Conservation (phyloP, 805 yeast genomes). For the Metschnikowia continentalis region DNA sequence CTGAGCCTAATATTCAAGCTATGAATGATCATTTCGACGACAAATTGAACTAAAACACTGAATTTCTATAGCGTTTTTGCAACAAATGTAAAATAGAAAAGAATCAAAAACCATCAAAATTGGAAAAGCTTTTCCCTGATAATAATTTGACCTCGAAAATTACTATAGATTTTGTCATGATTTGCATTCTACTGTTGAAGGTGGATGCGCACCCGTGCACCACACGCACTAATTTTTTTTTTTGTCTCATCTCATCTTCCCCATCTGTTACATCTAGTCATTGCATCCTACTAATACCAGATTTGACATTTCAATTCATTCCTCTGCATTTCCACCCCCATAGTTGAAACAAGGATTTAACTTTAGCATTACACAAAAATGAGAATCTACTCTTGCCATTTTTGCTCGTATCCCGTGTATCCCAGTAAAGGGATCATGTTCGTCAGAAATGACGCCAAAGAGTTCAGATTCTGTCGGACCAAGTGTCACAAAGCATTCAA, state of each 20-base stretch:
- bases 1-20: too few species aligned
- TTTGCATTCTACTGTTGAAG: background rate
- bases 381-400: slow-evolving; percentile 91
- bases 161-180: background rate
- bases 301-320: slow-evolving; percentile 6
- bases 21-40: too few species aligned
- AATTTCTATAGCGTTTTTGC: too few species aligned
- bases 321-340: slow-evolving; percentile 1
- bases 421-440: slow-evolving; percentile 88
- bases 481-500: slow-evolving; percentile 97
- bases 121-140: too few species aligned
- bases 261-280: slow-evolving; percentile 1
- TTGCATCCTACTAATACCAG: slow-evolving; percentile 1
- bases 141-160: too few species aligned
- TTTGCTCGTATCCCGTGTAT: slow-evolving; percentile 95
- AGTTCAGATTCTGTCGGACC: slow-evolving; percentile 94
- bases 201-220: slow-evolving; percentile 16
- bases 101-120: too few species aligned
- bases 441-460: slow-evolving; percentile 97
- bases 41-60: too few species aligned
- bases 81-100: too few species aligned
- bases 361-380: slow-evolving; percentile 31
- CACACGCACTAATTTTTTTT: slow-evolving; percentile 10
- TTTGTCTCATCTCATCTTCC: slow-evolving; percentile 15
- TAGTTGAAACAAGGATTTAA: background rate